phyloP scores from a whole-genome alignment of 2,329 filamentous ascomycete genomes.

The Colletotrichum australisinense region DNA sequence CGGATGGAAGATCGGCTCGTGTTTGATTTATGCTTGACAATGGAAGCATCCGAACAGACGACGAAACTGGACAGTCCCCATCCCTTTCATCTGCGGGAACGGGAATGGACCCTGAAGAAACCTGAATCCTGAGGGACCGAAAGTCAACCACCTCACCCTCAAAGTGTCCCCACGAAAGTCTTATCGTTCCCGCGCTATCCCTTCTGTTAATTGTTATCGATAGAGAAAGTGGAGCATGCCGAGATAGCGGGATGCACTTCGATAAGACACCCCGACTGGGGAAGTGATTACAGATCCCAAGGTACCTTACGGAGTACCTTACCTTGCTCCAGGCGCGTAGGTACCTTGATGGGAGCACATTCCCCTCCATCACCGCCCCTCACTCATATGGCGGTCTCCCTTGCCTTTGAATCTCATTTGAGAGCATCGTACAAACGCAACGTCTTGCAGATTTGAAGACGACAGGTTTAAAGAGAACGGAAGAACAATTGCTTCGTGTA shows the following conservation, averaged over 20 bases:
- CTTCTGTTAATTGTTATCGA: not conserved
- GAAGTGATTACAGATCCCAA: not conserved
- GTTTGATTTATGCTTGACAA: constrained; percentile 33
- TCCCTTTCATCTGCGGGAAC: constrained; percentile 22
- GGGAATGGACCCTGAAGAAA: constrained; percentile 22
- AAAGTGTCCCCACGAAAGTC: not conserved
- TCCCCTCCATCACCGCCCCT: not conserved
- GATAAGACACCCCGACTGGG: constrained; percentile 26
- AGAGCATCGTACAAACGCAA: not conserved
- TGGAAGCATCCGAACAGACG: constrained; percentile 28
- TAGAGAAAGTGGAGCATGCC: not conserved
- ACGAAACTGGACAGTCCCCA: constrained; percentile 20
- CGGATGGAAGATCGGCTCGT: constrained; percentile 23
- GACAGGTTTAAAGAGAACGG: not conserved
- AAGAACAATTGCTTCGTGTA: not conserved
- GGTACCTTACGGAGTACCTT: not conserved
- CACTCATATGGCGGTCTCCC: not conserved
- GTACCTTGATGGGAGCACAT: not conserved
- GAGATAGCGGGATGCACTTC: constrained; percentile 23
- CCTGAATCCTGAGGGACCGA: not conserved
- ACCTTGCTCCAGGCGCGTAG: too few relatives aligned
- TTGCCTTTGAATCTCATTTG: not conserved
- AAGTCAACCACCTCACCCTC: not conserved
- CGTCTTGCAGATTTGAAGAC: not conserved
- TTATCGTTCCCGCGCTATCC: not conserved